Percentiles rank a stretch among this genome's conserved stretches.
These are phyloP conservation scores for Magnaporthales sp. DNA, from an alignment of 2,329 filamentous ascomycete genomes.

Conservation along the genomic window DNA sequence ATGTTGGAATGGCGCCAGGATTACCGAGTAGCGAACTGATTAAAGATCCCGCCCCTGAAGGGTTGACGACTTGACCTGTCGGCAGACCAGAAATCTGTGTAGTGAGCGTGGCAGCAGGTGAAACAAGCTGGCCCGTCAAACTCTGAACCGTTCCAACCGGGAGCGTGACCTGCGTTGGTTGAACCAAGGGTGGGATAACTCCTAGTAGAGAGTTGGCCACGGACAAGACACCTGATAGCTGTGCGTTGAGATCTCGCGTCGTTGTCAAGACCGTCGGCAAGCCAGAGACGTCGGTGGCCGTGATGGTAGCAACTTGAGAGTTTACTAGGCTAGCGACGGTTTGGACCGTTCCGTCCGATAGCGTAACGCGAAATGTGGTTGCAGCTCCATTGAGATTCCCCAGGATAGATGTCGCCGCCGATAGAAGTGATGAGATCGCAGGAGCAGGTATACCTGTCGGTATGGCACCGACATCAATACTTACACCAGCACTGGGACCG, in stretches of 20 bases:
- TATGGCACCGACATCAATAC: not conserved
- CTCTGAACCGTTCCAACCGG: not conserved
- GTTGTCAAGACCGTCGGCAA: not conserved
- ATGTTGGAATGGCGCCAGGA: too few species aligned
- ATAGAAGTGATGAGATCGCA: not conserved
- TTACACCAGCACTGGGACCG: too few species aligned
- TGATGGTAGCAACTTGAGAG: not conserved
- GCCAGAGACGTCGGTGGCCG: not conserved
- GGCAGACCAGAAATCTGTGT: too few species aligned
- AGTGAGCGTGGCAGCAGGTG: not conserved
- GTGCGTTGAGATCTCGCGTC: not conserved
- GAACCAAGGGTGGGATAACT: not conserved
- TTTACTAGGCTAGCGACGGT: not conserved
- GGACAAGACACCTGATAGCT: not conserved
- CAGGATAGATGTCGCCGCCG: not conserved
- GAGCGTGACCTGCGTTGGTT: not conserved
- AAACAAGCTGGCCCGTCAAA: not conserved
- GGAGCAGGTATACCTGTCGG: not conserved
- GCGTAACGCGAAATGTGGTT: not conserved
- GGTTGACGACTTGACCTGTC: too few species aligned
- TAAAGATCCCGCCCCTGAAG: too few species aligned
- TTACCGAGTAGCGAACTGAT: too few species aligned
- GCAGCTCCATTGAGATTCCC: not conserved
- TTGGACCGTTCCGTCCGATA: not conserved
- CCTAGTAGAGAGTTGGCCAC: not conserved